Conservation (phyloP, 2,329 filamentous ascomycete species). For the Pseudogymnoascus sp. region DNA sequence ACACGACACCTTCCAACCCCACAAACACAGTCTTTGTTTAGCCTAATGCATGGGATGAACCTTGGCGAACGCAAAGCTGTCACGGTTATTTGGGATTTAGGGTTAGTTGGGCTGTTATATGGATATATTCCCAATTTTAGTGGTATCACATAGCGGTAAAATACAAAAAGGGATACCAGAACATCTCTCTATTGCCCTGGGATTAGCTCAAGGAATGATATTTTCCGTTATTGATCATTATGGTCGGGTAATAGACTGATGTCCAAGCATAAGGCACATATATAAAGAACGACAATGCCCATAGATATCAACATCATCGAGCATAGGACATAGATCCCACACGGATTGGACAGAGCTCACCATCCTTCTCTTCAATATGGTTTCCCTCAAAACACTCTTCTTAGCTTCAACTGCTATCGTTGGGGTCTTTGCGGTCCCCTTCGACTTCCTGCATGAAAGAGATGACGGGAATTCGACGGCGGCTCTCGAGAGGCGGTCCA, state of each 20-base stretch:
- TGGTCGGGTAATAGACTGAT: not conserved
- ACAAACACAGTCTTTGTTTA: not conserved
- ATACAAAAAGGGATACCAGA: not conserved
- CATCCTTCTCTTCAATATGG: constrained; percentile 28
- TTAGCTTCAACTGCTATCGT: constrained; percentile 29
- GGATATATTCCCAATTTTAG: not conserved
- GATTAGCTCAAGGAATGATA: not conserved
- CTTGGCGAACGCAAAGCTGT: not conserved
- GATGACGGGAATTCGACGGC: not conserved
- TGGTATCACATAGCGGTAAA: not conserved
- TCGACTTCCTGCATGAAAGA: not conserved
- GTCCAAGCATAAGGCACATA: not conserved
- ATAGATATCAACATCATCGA: not conserved
- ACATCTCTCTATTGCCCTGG: not conserved
- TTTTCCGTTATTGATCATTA: not conserved
- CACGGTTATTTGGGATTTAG: not conserved
- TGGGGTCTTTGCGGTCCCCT: not conserved
- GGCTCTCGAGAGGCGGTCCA: constrained; percentile 22
- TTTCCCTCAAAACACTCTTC: constrained; percentile 33
- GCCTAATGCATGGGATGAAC: not conserved
- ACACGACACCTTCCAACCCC: not conserved
- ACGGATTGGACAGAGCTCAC: not conserved
- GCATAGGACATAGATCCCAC: not conserved
- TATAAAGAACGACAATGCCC: not conserved
- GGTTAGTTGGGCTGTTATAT: not conserved